Evolutionary conservation across 495 filamentous ascomycete species (phyloP).

Genomic region (Friedmanniomyces endolithicus): DNA sequence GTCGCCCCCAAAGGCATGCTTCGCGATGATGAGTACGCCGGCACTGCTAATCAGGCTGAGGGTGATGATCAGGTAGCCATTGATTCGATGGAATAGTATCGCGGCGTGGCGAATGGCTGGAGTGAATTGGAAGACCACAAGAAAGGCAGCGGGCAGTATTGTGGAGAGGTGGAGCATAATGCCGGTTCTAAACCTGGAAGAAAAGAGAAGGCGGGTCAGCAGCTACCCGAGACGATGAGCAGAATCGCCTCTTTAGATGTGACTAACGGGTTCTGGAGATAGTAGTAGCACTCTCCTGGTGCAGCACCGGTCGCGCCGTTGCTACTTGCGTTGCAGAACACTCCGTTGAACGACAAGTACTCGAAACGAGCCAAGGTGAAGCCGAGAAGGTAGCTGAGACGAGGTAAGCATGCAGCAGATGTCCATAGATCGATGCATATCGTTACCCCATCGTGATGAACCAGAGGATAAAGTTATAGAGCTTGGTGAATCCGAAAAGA

Average conservation of each 20-base stretch:
- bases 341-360: constrained; percentile 28
- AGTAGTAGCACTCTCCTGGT: constrained; percentile 38
- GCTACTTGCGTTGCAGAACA: background rate
- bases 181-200: too few relatives aligned
- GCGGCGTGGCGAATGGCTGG: constrained; percentile 37
- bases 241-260: too few relatives aligned
- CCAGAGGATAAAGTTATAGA: background rate
- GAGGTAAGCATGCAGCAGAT: too few relatives aligned
- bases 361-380: constrained; percentile 21
- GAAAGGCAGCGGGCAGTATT: constrained; percentile 36
- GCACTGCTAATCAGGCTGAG: constrained; percentile 31
- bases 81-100: constrained; percentile 39
- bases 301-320: constrained; percentile 9
- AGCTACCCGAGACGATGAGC: too few relatives aligned
- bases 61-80: constrained; percentile 36
- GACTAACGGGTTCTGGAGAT: too few relatives aligned
- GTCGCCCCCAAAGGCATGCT: constrained; percentile 35
- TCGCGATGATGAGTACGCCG: constrained; percentile 35
- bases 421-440: too few relatives aligned
- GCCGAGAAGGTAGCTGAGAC: constrained; percentile 13
- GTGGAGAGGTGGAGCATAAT: constrained; percentile 37
- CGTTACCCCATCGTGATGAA: constrained; percentile 5
- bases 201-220: too few relatives aligned
- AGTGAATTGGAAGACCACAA: constrained; percentile 40
- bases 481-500: background rate